Percentiles rank a stretch among this genome's conserved stretches.
Conservation (phyloP, 2,329 filamentous ascomycete species). For the Fusarium sublunatum region DNA sequence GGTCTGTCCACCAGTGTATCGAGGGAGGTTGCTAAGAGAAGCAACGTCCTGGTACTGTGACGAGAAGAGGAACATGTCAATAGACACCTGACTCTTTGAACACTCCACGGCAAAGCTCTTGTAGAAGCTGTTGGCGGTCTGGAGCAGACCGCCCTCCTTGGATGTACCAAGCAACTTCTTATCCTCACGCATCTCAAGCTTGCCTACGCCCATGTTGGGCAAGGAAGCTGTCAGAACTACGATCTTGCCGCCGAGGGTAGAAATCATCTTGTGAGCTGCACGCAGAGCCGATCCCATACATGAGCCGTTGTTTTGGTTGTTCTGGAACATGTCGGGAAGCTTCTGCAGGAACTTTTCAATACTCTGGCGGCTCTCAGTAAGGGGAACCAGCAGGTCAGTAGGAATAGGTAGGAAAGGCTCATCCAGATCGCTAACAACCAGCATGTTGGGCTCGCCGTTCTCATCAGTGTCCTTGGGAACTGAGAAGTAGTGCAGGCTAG, state of each 20-base stretch:
- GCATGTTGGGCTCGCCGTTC: conserved; percentile 85
- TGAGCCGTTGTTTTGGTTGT: conserved; percentile 88
- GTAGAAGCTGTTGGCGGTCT: conserved; percentile 96
- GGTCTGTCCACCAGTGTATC: conserved; percentile 97
- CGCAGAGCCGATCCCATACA: conserved; percentile 94
- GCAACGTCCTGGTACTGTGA: conserved; percentile 98
- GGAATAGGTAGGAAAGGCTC: conserved; percentile 97
- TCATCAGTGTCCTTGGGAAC: conserved; percentile 90
- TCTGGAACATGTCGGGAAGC: conserved; percentile 96
- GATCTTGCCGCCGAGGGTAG: conserved; percentile 93
- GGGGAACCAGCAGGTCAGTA: conserved; percentile 87
- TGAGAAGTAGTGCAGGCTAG: conserved; percentile 94
- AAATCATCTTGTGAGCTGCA: conserved; percentile 95
- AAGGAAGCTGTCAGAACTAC: conserved; percentile 89
- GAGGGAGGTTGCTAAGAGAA: conserved; percentile 91
- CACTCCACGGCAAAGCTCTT: conserved; percentile 99
- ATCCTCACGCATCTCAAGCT: conserved; percentile 93
- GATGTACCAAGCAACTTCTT: conserved; percentile 95
- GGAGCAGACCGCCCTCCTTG: conserved; percentile 87
- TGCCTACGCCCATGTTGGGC: conserved; percentile 89
- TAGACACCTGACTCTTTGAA: conserved; percentile 97
- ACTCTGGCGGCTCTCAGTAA: conserved; percentile 89
- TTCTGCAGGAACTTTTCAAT: conserved; percentile 92
- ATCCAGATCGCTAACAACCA: conserved; percentile 93
- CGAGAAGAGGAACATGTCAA: conserved; percentile 98